These are phyloP conservation scores for Boletus vermiculosoides DNA, from an alignment of 768 basidiomycete genomes.

Conservation along the genomic window DNA sequence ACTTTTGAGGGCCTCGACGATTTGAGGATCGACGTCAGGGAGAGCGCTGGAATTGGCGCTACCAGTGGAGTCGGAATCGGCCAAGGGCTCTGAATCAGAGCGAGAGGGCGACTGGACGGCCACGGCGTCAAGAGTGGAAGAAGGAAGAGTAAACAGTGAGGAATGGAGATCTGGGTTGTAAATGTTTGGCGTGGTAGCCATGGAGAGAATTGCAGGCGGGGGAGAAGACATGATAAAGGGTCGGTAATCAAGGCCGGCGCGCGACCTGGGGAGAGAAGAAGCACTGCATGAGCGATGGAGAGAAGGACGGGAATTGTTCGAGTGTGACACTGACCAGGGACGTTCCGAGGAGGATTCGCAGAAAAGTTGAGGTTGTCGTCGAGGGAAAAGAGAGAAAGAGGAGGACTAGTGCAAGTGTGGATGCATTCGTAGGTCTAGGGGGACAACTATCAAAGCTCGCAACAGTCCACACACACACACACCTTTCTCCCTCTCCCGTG, in stretches of 20 bases:
- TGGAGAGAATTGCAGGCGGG: slow-evolving; percentile 12
- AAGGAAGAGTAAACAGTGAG: slow-evolving; percentile 6
- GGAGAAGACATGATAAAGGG: slow-evolving; percentile 11
- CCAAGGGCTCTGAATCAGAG: slow-evolving; percentile 30
- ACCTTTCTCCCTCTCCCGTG: slow-evolving; percentile 18
- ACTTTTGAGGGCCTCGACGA: slow-evolving; percentile 81
- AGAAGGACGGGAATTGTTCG: background rate
- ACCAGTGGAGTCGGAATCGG: slow-evolving; percentile 29
- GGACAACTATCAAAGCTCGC: slow-evolving; percentile 12
- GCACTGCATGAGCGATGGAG: background rate
- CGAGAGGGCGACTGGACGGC: slow-evolving; percentile 16
- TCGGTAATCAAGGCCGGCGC: slow-evolving; percentile 8
- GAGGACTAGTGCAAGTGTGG: slow-evolving; percentile 22
- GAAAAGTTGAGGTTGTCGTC: slow-evolving; percentile 7
- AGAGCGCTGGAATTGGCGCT: slow-evolving; percentile 23
- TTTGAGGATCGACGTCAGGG: slow-evolving; percentile 69
- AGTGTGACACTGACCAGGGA: background rate
- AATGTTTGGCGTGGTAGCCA: slow-evolving; percentile 10
- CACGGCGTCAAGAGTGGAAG: slow-evolving; percentile 16
- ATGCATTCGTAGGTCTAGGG: slow-evolving; percentile 35
- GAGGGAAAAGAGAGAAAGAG: background rate
- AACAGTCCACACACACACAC: background rate
- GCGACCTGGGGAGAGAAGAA: background rate
- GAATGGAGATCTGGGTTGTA: slow-evolving; percentile 14
- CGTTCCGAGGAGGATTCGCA: slow-evolving; percentile 6